Percentiles rank a stretch among this genome's conserved stretches.
phyloP scores from a whole-genome alignment of 2,329 filamentous ascomycete species.

The Tolypocladium nubicola region DNA sequence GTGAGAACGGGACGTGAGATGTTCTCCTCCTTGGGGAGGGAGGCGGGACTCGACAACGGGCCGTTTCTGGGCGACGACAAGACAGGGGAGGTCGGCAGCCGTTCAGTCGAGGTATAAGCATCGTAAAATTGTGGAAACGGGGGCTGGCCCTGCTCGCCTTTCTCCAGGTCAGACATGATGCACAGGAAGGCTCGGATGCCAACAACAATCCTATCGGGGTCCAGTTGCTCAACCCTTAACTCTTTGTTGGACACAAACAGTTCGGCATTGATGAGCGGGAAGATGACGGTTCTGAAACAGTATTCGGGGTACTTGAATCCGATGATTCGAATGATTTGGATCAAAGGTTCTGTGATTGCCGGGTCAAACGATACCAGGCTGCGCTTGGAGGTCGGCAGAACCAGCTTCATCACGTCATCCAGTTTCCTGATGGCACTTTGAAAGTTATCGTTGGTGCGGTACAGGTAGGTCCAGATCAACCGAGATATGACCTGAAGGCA shows the following conservation, averaged over 20 bases:
- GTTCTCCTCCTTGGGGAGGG: conserved; percentile 43
- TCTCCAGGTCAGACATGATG: conserved; percentile 88
- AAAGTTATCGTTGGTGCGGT: conserved; percentile 64
- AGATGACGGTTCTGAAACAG: conserved; percentile 88
- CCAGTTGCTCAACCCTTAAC: conserved; percentile 79
- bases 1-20: conserved; percentile 56
- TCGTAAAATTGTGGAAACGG: conserved; percentile 70
- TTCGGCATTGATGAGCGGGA: conserved; percentile 87
- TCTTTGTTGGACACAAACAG: conserved; percentile 69
- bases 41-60: conserved; percentile 12
- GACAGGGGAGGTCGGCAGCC: conserved; percentile 38
- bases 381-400: conserved; percentile 71
- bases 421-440: conserved; percentile 65
- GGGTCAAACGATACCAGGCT: conserved; percentile 75
- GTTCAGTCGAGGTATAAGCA: conserved; percentile 27
- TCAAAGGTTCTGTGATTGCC: conserved; percentile 76
- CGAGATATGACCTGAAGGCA: conserved; percentile 85
- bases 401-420: conserved; percentile 78
- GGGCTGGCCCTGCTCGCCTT: conserved; percentile 63
- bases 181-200: conserved; percentile 89
- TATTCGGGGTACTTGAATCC: conserved; percentile 90
- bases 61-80: conserved; percentile 25
- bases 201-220: conserved; percentile 95
- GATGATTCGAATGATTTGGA: conserved; percentile 89
- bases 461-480: conserved; percentile 89